A percentile compares a stretch with the other conserved stretches of the same genome.
Conservation (phyloP, 2,329 filamentous ascomycete species). For the Stachybotrys chartarum region DNA sequence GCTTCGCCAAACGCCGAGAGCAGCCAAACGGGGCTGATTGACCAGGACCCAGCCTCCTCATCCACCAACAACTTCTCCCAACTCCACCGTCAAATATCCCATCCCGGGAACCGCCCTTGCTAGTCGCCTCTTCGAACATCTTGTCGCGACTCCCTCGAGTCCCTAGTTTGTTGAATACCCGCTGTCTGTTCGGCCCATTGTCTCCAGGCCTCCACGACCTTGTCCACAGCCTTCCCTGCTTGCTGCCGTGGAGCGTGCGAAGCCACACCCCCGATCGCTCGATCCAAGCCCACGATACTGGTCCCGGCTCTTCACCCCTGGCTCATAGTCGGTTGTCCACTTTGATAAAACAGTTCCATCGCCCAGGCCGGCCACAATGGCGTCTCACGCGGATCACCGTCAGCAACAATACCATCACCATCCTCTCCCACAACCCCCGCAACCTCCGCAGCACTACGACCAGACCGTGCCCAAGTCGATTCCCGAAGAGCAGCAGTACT, state of each 20-base stretch:
- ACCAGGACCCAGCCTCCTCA: constrained; percentile 16
- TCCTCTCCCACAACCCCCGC: constrained; percentile 10
- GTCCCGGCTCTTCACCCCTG: background rate
- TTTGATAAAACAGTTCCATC: constrained; percentile 24
- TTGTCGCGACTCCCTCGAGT: constrained; percentile 4
- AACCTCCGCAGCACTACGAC: background rate
- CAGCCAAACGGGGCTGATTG: background rate
- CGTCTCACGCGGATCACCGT: constrained; percentile 23
- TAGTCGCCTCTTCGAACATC: constrained; percentile 14
- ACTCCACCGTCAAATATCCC: constrained; percentile 21
- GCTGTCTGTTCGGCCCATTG: background rate
- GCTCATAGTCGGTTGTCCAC: background rate
- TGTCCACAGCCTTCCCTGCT: no score
- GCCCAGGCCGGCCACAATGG: constrained; percentile 26
- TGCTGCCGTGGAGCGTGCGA: background rate
- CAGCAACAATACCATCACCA: constrained; percentile 3
- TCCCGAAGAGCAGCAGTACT: constrained; percentile 7
- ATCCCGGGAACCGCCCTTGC: constrained; percentile 18
- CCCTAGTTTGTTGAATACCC: background rate
- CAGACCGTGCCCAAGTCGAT: constrained; percentile 3
- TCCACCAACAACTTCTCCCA: constrained; percentile 10
- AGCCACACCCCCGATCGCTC: background rate
- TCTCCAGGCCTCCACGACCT: background rate
- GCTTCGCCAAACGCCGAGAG: background rate
- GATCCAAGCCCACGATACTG: background rate